These are phyloP conservation scores for Persicaria tinctoria DNA, from an alignment of 148 eudicot species.

Conservation along the genomic window DNA sequence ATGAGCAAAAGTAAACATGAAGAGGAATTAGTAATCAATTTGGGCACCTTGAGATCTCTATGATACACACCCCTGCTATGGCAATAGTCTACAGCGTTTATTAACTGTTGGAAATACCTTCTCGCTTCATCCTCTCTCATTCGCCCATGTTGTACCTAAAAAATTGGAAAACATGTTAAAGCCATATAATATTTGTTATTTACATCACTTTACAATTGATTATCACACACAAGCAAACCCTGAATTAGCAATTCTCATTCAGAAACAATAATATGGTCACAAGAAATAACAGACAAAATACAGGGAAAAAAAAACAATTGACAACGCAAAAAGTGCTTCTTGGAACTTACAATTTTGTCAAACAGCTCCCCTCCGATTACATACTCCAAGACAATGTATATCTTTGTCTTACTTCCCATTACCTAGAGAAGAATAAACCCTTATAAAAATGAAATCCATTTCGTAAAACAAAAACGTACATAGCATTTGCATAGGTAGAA, in stretches of 20 bases:
- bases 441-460: background rate
- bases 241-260: background rate
- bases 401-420: conserved; percentile 92
- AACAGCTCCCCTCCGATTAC: conserved; percentile 95
- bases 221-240: background rate
- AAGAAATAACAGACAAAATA: background rate
- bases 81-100: conserved; percentile 93
- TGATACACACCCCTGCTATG: conserved; percentile 99
- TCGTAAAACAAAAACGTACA: background rate
- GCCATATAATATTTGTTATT: background rate
- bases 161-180: background rate
- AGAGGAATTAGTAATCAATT: background rate
- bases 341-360: conserved; percentile 80
- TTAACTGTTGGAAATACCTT: conserved; percentile 90
- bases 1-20: background rate
- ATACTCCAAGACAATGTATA: conserved; percentile 80
- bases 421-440: conserved; percentile 44
- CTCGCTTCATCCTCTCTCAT: conserved; percentile 97
- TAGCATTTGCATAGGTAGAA: background rate
- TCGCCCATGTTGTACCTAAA: conserved; percentile 82
- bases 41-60: conserved; percentile 80
- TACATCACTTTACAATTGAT: background rate
- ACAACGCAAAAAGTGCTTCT: background rate
- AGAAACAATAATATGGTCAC: background rate
- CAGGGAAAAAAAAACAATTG: background rate